Evolutionary conservation across 345 rosid species (phyloP), one percentile per base, ranked within the genome.

Genomic region (Turritis glabra): DNA sequence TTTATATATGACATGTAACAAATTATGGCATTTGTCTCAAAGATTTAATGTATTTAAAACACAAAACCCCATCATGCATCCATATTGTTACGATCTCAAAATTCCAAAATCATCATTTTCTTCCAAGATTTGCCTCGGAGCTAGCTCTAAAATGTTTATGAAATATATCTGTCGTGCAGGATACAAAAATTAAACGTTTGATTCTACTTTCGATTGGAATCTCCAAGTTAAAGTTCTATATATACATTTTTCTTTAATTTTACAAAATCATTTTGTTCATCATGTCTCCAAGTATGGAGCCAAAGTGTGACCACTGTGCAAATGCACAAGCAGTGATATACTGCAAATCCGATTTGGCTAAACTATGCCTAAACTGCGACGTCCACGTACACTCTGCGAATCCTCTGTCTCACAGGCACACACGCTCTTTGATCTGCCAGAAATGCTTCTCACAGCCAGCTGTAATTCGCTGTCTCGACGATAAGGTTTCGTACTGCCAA

Each of bases 351-450:
- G 97, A 89, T 74, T 71, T 76, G 12, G 94, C 97, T 21, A 81
- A 79, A 74, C 82, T 91, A 41, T 93, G 98, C 47, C 57, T 88
- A 29, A 65, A 73, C n/a, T 93, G 97, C 23, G 98, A 93, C 58
- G 72, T 79, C 27, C 72, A 64, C 15, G 82, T 93, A 14, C 94
- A 93, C 79, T 83, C 89, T 19, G 96, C 89, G 12, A 93, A 91
- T 75, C 68, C 80, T 7, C 61, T 93, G 35, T 85, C 96, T 1
- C 77, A 83, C 1, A 83, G 85, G 30, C 98, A 91, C 56, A 68
- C 76, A 8, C 90, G 96, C 8, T 86, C 89, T 1, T 81, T 89
- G 65, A 62, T 91, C 2, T 93, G 98, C 43, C 84, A 86, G 9
- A 82, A 74, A 61, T 91, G 98, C 71, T 69, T 43, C 64, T 84